These are phyloP conservation scores for Catharanthus roseus DNA, from an alignment of 257 asterid genomes.

Conservation along the genomic window DNA sequence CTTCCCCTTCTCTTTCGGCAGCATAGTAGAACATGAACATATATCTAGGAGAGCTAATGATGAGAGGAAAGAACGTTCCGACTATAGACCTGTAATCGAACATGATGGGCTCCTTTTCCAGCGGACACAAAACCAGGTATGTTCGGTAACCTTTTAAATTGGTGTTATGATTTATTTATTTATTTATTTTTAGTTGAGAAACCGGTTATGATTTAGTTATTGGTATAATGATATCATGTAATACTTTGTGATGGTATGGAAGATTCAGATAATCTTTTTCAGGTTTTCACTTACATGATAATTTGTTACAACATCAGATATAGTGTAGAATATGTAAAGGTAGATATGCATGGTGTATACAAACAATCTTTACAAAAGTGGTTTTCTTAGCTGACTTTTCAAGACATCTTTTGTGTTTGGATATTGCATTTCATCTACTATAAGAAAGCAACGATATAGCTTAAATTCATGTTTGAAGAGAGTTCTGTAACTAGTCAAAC, in stretches of 20 bases:
- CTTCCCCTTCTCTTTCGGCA: constrained; percentile 17
- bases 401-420: not conserved
- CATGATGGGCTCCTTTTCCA: constrained; percentile 75
- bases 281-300: not conserved
- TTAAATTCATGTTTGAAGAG: not conserved
- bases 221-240: too few relatives aligned
- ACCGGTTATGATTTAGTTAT: too few relatives aligned
- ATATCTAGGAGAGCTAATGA: constrained; percentile 59
- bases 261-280: not conserved
- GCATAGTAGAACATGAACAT: constrained; percentile 57
- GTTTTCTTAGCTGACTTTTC: not conserved
- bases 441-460: not conserved
- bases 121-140: constrained; percentile 56
- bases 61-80: constrained; percentile 55
- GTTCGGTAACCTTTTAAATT: constrained; percentile 3
- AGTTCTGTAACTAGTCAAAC: not conserved
- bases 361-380: not conserved
- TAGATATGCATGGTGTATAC: too few relatives aligned
- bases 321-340: constrained; percentile 1
- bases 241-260: not conserved
- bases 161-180: not conserved
- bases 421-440: not conserved
- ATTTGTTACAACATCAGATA: not conserved
- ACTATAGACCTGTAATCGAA: constrained; percentile 70
- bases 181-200: too few relatives aligned